These are phyloP conservation scores for Aureobasidium melanogenum DNA, from an alignment of 2,329 filamentous ascomycete species.

Conservation along the genomic window DNA sequence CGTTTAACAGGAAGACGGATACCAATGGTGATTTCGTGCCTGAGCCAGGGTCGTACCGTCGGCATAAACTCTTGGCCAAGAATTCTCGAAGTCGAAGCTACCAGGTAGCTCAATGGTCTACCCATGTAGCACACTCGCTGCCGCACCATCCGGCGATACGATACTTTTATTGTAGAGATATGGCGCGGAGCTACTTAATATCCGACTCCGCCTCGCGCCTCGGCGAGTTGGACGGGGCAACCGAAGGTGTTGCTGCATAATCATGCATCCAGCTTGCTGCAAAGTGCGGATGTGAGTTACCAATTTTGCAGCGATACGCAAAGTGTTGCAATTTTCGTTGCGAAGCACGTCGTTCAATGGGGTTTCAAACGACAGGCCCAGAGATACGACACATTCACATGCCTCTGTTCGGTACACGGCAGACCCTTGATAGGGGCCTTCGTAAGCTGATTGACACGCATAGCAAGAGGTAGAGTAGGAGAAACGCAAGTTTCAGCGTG, in stretches of 20 bases:
- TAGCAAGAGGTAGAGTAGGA: background rate
- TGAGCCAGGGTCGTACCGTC: background rate
- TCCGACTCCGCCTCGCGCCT: conserved; percentile 6
- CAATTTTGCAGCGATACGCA: background rate
- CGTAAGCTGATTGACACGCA: background rate
- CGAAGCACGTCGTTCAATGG: background rate
- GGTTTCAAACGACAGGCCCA: background rate
- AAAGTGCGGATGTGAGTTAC: background rate
- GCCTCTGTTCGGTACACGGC: background rate
- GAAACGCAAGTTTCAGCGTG: background rate
- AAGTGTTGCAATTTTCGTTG: background rate
- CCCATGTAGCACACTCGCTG: background rate
- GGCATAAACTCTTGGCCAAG: background rate
- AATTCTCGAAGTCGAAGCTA: background rate
- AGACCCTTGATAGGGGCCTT: background rate
- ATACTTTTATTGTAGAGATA: background rate
- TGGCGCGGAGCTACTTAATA: background rate
- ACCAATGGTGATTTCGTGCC: no score
- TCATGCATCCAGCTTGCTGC: background rate
- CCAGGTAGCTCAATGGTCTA: background rate
- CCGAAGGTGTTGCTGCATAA: conserved; percentile 5
- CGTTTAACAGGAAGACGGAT: no score
- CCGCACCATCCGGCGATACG: background rate
- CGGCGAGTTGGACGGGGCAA: background rate
- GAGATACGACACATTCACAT: background rate